Conservation (phyloP, 805 yeast species). For the Starmera caribaea region DNA sequence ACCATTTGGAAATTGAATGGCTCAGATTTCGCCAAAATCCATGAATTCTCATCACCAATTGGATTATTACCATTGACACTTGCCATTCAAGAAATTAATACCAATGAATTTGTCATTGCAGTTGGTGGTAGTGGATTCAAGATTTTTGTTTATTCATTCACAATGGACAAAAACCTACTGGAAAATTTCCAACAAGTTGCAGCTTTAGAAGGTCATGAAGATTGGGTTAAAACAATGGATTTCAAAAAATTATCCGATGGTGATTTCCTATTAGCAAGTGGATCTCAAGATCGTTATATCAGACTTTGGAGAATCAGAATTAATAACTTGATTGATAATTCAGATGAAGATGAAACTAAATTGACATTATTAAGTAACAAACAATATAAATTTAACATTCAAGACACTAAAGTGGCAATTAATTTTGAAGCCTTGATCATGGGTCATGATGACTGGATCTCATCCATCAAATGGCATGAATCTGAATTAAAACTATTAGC, state of each 20-base stretch:
- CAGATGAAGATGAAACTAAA: conserved; percentile 43
- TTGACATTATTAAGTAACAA: conserved; percentile 58
- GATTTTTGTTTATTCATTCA: conserved; percentile 46
- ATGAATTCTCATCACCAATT: conserved; percentile 24
- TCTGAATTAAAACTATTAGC: conserved; percentile 54
- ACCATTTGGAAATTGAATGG: conserved; percentile 37
- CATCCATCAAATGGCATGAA: conserved; percentile 71
- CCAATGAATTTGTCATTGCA: conserved; percentile 38
- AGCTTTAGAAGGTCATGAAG: conserved; percentile 81
- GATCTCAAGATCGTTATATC: conserved; percentile 88
- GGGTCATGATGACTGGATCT: conserved; percentile 99
- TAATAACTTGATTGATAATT: conserved; percentile 44
- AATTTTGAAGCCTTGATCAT: conserved; percentile 87
- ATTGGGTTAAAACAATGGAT: conserved; percentile 79
- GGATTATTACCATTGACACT: conserved; percentile 43
- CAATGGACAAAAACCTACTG: conserved; percentile 8
- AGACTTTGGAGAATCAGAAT: conserved; percentile 74
- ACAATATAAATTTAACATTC: conserved; percentile 48
- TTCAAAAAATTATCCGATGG: conserved; percentile 38
- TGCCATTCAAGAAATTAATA: conserved; percentile 21
- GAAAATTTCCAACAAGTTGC: conserved; percentile 32
- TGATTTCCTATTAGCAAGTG: conserved; percentile 68
- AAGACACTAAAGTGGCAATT: conserved; percentile 38
- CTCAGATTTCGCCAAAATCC: conserved; percentile 17
- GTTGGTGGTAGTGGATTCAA: conserved; percentile 61